phyloP scores from a whole-genome alignment of 1,284 basidiomycete species.

The Cryptococcus sp. region DNA sequence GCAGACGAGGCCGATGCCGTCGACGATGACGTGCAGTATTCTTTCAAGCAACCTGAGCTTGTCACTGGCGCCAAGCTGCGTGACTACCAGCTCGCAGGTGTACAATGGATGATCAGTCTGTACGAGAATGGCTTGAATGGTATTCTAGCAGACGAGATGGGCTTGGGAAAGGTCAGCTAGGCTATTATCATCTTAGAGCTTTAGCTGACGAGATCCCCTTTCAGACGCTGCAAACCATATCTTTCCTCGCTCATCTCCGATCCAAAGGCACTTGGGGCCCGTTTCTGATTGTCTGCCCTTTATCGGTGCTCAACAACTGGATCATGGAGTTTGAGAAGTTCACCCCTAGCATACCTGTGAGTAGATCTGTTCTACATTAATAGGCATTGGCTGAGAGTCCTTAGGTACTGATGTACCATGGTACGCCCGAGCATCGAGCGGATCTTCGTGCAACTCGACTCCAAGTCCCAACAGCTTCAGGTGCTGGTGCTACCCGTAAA shows the following conservation, averaged over 20 bases:
- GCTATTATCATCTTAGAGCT: too few relatives aligned
- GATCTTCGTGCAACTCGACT: conserved; percentile 65
- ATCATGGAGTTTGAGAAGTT: conserved; percentile 81
- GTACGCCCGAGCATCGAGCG: conserved; percentile 72
- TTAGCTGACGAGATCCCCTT: conserved; percentile 1
- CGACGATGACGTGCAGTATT: conserved; percentile 39
- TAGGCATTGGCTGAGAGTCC: conserved; percentile 1
- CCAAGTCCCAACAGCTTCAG: conserved; percentile 30
- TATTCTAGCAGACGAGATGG: conserved; percentile 84
- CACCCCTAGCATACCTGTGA: conserved; percentile 64
- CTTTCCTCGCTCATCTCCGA: conserved; percentile 85
- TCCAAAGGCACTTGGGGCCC: conserved; percentile 73
- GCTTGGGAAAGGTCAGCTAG: conserved; percentile 70
- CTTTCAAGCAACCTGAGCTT: conserved; percentile 67
- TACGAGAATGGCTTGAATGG: conserved; percentile 94
- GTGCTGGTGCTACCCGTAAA: conserved; percentile 26
- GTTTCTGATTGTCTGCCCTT: conserved; percentile 86
- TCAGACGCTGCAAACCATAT: conserved; percentile 88
- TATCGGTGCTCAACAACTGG: conserved; percentile 94
- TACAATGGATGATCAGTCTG: conserved; percentile 93
- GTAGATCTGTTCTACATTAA: not conserved
- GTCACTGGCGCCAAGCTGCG: conserved; percentile 83
- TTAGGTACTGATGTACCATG: conserved; percentile 82
- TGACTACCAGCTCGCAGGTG: conserved; percentile 89
- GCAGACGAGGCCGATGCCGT: conserved; percentile 17